These are phyloP conservation scores for Rhodotorula sp. DNA, from an alignment of 1,284 basidiomycete species.

Conservation along the genomic window DNA sequence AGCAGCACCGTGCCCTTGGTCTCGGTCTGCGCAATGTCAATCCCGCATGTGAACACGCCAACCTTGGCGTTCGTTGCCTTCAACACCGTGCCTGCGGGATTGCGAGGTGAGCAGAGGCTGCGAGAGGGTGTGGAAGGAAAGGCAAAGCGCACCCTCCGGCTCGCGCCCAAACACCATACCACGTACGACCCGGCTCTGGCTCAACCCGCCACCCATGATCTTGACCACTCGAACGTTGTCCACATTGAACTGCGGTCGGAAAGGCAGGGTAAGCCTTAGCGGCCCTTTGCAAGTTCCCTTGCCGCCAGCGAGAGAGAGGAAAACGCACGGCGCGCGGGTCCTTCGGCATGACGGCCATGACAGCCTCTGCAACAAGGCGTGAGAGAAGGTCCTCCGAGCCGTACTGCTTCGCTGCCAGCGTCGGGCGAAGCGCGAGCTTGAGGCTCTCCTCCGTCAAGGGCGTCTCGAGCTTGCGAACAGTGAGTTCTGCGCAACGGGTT, in stretches of 20 bases:
- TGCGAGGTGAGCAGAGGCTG: background rate
- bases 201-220: slow-evolving; percentile 90
- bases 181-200: slow-evolving; percentile 81
- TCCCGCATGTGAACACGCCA: slow-evolving; percentile 87
- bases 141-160: slow-evolving; percentile 71
- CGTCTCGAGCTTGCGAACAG: slow-evolving; percentile 62
- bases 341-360: slow-evolving; percentile 82
- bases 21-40: slow-evolving; percentile 95
- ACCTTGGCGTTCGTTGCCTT: slow-evolving; percentile 82
- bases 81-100: slow-evolving; percentile 68
- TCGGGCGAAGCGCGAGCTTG: slow-evolving; percentile 77
- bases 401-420: slow-evolving; percentile 96
- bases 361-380: slow-evolving; percentile 86
- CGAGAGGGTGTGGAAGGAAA: background rate
- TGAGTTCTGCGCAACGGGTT: slow-evolving; percentile 44
- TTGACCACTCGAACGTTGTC: slow-evolving; percentile 99
- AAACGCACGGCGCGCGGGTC: slow-evolving; percentile 54
- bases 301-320: slow-evolving; percentile 29
- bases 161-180: slow-evolving; percentile 99
- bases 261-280: background rate
- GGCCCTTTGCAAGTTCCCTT: slow-evolving; percentile 7
- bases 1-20: slow-evolving; percentile 98
- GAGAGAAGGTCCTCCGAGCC: slow-evolving; percentile 85
- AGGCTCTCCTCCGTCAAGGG: slow-evolving; percentile 79
- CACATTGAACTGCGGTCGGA: slow-evolving; percentile 70